Base-by-base conservation (phyloP, 352 stramenopile species). In the Thraustochytrium aureum region DNA sequence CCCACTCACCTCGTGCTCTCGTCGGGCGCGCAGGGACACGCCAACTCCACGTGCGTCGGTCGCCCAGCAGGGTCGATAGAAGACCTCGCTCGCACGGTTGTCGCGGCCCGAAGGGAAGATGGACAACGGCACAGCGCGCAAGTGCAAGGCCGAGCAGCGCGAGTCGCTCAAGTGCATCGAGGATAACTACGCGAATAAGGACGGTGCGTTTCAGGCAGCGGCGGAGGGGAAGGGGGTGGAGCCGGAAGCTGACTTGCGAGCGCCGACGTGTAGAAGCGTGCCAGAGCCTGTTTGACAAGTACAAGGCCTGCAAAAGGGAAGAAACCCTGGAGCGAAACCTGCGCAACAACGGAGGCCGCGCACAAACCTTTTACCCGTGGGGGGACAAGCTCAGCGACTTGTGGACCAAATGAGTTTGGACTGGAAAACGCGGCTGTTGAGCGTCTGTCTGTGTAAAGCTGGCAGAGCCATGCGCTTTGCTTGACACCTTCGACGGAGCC, bases 81-180 rank as follows among this genome's bases (percentile, higher is more conserved):
- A n/a, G n/a, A n/a, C n/a, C n/a, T n/a, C n/a, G n/a, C n/a, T n/a
- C n/a, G n/a, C n/a, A n/a, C n/a, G n/a, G n/a, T n/a, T n/a, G n/a
- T n/a, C n/a, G n/a, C n/a, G n/a, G n/a, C n/a, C n/a, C n/a, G n/a
- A n/a, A n/a, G n/a, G n/a, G n/a, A 56, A 56, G 47, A 56, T 56
- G 47, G 47, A 56, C 47, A 56, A 56, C 47, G 26, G 17, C 17
- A 56, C 17, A 26, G 17, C 17, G 17, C 47, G 47, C 47, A 17
- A 17, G 66, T 75, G 66, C 66, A 32, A 75, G 14, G 42, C 26
- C 5, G 66, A 62, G 32, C 54, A 75, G 32, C 32, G 65, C 20
- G 32, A 20, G 6, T 75, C 66, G 45, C 66, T 75, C 12, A 47
- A 42, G 26, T 75, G 66, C 54, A 74, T 74, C n/a, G 66, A 75